Base-by-base conservation (phyloP, 768 basidiomycete genomes). In the Roridomyces roridus region DNA sequence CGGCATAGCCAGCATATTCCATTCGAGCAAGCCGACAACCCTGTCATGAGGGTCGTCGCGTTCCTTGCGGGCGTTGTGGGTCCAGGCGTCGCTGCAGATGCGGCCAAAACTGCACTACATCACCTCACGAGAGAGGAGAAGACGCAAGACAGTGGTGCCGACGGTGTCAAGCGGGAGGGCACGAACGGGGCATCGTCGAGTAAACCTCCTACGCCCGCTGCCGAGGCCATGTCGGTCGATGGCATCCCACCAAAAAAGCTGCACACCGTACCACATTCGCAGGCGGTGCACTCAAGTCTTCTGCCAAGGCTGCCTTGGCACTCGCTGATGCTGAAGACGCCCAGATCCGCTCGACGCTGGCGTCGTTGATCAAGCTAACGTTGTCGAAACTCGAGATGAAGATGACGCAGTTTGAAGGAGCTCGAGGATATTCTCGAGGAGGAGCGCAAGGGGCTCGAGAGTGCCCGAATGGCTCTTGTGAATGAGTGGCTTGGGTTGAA, bases 41-140 rank as follows among this genome's bases (percentile, higher is more conserved):
- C 97, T 0, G 94, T 99, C n/a, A 94, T 99, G 94, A 94, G 92
- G 70, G 97, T 98, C 21, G 96, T 98, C 18, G 94, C 97, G 2
- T 98, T 98, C 77, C 80, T 99, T 21, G 94, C 97, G 8, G 91
- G 93, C 6, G 94, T 96, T 10, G 90, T 98, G 7, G 87, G 86
- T 10, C 94, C 94, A 0, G 88, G 88, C 0, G 90, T 97, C 5
- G 96, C 96, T 4, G 91, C 94, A 0, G 94, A 94, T 57, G 96
- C 96, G 1, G 97, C 97, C 6, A 94, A 94, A 70, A 87, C 87
- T 0, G 95, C 94, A 0, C 73, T 96, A 57, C 91, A 91, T 41
- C 90, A 91, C 53, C 79, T 96, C 18, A 88, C 87, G 9, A 85
- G 87, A 59, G 85, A 81, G 10, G 76, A 82, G 37, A 78, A 77